Evolutionary conservation across 305 asterid genomes (phyloP), one percentile per base, ranked within the genome.

Genomic region (Fraxinus latifolia): DNA sequence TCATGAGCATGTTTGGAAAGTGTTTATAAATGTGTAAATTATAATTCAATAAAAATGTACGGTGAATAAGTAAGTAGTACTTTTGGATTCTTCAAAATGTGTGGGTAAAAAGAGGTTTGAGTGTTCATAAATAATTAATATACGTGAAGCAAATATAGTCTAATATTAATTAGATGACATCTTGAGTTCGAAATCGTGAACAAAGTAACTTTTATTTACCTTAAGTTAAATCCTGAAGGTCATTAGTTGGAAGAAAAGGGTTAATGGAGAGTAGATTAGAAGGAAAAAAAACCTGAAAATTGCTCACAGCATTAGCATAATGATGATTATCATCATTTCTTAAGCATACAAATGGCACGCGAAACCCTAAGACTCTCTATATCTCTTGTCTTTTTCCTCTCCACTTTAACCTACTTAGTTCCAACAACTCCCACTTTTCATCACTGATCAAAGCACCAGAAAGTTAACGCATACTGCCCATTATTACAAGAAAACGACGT

Each of bases 311-410:
- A 53, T 53, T 53, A 53, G 65, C 25, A 23, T 3, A 21, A 25
- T 27, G 33, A 23, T 39, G 44, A 21, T 60, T 19, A 50, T 19
- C 33, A 42, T 79, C 42, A 82, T 32, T 34, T 31, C 34, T 39
- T 14, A 33, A 79, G 71, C 74, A 75, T 21, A 68, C 68, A 80
- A 83, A 47, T 68, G 81, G 81, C 36, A 80, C 81, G 19, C 81
- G 42, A 83, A 80, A 68, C 81, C 81, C 50, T 68, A 67, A 29
- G 68, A 50, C 53, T 34, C 74, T 83, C 84, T 9, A 39, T 42
- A 36, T 83, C 79, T 67, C 25, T 0, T 12, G 75, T 76, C 74
- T 70, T 79, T 70, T 80, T 25, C 77, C 50, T 32, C 21, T 83
- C 68, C 81, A 36, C 79, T 31, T 75, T 39, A 65, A 23, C 73